Evolutionary conservation across 768 basidiomycete species (phyloP).

Genomic region (Kondoa subrosea): DNA sequence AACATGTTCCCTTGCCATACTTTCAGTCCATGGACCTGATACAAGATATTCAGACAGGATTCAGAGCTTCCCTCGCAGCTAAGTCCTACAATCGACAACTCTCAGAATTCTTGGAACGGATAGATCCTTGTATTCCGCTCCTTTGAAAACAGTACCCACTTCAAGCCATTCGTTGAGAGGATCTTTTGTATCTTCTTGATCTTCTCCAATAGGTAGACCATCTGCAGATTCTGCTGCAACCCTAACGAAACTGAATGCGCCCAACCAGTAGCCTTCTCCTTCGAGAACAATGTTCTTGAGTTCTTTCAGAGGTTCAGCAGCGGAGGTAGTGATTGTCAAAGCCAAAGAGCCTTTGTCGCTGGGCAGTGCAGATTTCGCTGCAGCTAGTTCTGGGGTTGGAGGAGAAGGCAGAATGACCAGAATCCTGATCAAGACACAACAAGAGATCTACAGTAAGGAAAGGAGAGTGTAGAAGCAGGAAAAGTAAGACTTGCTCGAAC

Average conservation of each 20-base stretch:
- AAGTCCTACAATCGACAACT: slow-evolving; percentile 33
- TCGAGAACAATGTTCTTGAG: slow-evolving; percentile 35
- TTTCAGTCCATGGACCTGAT: slow-evolving; percentile 34
- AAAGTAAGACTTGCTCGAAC: background rate
- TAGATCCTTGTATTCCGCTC: slow-evolving; percentile 22
- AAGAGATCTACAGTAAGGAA: background rate
- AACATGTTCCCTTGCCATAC: slow-evolving; percentile 33
- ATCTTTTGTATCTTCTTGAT: slow-evolving; percentile 11
- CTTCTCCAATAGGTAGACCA: background rate
- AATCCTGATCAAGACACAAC: background rate
- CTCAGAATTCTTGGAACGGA: slow-evolving; percentile 29
- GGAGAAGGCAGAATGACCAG: background rate
- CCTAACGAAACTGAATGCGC: slow-evolving; percentile 33
- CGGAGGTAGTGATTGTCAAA: slow-evolving; percentile 11
- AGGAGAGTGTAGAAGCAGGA: no score
- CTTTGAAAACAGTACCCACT: slow-evolving; percentile 34
- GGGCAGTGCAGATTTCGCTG: background rate
- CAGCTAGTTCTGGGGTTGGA: background rate
- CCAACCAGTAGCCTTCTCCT: slow-evolving; percentile 36
- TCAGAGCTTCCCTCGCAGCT: background rate
- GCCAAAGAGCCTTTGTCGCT: background rate
- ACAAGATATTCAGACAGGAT: background rate
- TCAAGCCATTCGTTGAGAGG: slow-evolving; percentile 35
- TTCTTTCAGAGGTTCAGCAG: slow-evolving; percentile 21
- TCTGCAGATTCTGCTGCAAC: slow-evolving; percentile 11